Evolutionary conservation across 257 asterid genomes (phyloP).

Genomic region (Linaria vulgaris): DNA sequence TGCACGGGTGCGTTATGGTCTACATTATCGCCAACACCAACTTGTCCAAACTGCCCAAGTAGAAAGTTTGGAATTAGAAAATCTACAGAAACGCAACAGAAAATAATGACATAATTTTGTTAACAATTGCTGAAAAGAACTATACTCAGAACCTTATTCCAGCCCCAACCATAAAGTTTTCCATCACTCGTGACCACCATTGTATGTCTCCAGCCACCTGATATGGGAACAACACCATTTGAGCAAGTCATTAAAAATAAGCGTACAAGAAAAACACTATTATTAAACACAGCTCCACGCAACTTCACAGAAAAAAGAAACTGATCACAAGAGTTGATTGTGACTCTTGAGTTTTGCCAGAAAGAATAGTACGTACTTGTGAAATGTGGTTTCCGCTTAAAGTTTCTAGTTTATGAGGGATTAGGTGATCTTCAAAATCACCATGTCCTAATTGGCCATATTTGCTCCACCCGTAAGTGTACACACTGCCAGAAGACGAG

Average conservation of each 20-base stretch:
- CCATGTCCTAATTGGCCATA: constrained; percentile 99
- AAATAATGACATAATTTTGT: too few relatives aligned
- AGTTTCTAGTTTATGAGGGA: constrained; percentile 80
- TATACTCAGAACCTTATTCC: constrained; percentile 78
- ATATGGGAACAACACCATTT: constrained; percentile 36
- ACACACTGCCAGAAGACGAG: constrained; percentile 79
- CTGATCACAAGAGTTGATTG: not conserved
- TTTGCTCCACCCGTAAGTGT: constrained; percentile 97
- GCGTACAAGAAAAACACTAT: too few relatives aligned
- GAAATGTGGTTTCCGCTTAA: constrained; percentile 51
- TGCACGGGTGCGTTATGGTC: constrained; percentile 86
- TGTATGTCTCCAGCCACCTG: constrained; percentile 99
- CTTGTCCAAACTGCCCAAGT: constrained; percentile 85
- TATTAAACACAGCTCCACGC: too few relatives aligned
- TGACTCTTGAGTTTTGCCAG: not conserved
- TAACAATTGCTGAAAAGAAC: constrained; percentile 9
- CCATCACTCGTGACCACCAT: constrained; percentile 88
- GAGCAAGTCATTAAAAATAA: not conserved
- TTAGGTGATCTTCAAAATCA: constrained; percentile 85
- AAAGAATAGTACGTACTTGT: constrained; percentile 56
- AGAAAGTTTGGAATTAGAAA: constrained; percentile 19
- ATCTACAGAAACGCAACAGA: too few relatives aligned
- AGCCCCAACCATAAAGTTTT: constrained; percentile 94
- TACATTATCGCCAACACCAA: constrained; percentile 80
- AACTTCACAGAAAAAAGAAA: too few relatives aligned